Conservation (phyloP, 345 rosid genomes). For the Linum usitatissimum region DNA sequence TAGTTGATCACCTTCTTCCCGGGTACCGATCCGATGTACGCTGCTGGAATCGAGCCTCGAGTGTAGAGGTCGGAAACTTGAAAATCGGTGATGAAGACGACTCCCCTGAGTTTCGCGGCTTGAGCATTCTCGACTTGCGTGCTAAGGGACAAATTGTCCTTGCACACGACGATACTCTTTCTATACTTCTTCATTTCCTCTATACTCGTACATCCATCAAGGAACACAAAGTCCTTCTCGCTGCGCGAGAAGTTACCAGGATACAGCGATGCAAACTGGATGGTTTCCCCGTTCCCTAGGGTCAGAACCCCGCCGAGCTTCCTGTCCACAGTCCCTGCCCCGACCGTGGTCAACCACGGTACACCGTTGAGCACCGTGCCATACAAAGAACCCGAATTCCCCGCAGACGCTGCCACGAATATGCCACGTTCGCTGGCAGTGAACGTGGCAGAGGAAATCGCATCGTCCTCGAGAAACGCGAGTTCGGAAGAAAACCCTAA, state of each 20-base stretch:
- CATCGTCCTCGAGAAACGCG: slow-evolving; percentile 18
- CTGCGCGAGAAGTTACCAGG: slow-evolving; percentile 21
- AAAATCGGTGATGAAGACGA: slow-evolving; percentile 23
- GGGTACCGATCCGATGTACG: slow-evolving; percentile 16
- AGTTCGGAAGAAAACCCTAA: slow-evolving; percentile 8
- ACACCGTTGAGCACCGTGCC: slow-evolving; percentile 30
- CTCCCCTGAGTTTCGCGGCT: slow-evolving; percentile 25
- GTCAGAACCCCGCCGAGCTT: slow-evolving; percentile 25
- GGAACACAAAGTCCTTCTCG: slow-evolving; percentile 16
- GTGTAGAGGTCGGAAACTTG: slow-evolving; percentile 16
- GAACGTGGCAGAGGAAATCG: slow-evolving; percentile 35
- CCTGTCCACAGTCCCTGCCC: slow-evolving; percentile 29
- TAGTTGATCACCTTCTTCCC: slow-evolving; percentile 24
- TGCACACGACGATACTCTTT: slow-evolving; percentile 28
- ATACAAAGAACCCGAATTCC: slow-evolving; percentile 28
- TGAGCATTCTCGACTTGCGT: slow-evolving; percentile 18
- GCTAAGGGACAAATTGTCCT: slow-evolving; percentile 13
- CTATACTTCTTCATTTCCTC: slow-evolving; percentile 16
- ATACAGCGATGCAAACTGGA: slow-evolving; percentile 23
- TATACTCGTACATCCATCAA: slow-evolving; percentile 24
- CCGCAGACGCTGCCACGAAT: slow-evolving; percentile 38
- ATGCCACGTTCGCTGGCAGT: slow-evolving; percentile 28
- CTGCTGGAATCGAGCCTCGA: slow-evolving; percentile 25
- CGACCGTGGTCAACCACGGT: slow-evolving; percentile 34
- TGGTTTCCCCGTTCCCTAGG: slow-evolving; percentile 16